These are phyloP conservation scores for Fraxinus sp. DNA, from an alignment of 305 asterid genomes.

Conservation along the genomic window DNA sequence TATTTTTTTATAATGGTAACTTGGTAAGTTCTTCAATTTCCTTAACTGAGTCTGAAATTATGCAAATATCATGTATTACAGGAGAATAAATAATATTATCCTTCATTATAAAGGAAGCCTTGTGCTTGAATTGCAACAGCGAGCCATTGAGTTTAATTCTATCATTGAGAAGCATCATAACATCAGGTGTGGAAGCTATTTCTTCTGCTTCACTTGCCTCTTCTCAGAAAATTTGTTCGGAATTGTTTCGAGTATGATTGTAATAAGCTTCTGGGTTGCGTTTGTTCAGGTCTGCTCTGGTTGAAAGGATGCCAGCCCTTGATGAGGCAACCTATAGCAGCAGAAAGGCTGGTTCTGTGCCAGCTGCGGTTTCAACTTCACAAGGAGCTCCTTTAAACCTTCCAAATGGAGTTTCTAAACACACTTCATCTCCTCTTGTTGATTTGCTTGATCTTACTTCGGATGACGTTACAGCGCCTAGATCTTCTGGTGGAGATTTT, in stretches of 20 bases:
- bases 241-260: constrained; percentile 10
- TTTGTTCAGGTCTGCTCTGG: constrained; percentile 66
- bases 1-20: neutral
- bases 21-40: constrained; percentile 9
- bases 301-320: constrained; percentile 95
- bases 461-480: constrained; percentile 66
- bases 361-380: constrained; percentile 58
- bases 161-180: constrained; percentile 73
- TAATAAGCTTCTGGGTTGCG: constrained; percentile 25
- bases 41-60: constrained; percentile 14
- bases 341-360: constrained; percentile 78
- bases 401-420: constrained; percentile 80
- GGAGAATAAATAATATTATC: constrained; percentile 64
- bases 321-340: constrained; percentile 85
- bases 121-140: constrained; percentile 93
- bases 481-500: constrained; percentile 69
- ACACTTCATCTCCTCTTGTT: constrained; percentile 65
- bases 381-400: constrained; percentile 59
- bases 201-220: neutral
- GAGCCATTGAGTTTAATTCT: constrained; percentile 87
- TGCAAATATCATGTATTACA: constrained; percentile 34
- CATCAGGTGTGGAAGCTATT: constrained; percentile 56
- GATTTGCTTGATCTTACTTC: constrained; percentile 86
- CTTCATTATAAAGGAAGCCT: constrained; percentile 43
- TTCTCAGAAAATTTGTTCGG: neutral